Percentiles rank a stretch among this genome's conserved stretches.
These are phyloP conservation scores for Penicillium sp. DNA, from an alignment of 2,329 filamentous ascomycete genomes.

Conservation along the genomic window DNA sequence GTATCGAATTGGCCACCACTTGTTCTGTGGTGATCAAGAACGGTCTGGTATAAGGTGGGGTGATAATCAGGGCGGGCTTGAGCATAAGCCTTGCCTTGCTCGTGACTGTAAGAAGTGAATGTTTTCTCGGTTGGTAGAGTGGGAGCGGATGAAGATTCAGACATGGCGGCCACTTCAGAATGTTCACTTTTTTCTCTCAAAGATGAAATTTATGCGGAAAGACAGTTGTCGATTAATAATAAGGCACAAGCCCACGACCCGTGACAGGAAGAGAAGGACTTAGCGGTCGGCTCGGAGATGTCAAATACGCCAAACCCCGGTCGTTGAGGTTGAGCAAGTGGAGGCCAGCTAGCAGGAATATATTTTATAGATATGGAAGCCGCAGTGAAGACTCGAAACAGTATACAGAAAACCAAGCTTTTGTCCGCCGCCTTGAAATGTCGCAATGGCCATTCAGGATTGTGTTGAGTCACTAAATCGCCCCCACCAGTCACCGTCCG, in stretches of 20 bases:
- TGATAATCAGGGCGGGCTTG: conserved; percentile 57
- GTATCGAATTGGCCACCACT: conserved; percentile 51
- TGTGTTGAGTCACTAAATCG: no score
- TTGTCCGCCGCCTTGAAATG: no score
- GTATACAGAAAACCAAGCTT: no score
- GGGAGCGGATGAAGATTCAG: conserved; percentile 9
- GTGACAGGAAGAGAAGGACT: not conserved
- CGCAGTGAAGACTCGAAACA: no score
- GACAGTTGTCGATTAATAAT: no score
- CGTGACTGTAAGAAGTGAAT: conserved; percentile 22
- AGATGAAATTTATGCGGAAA: no score
- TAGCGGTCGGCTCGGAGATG: not conserved
- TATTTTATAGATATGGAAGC: no score
- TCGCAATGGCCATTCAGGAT: no score
- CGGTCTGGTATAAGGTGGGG: conserved; percentile 48
- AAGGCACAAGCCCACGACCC: no score
- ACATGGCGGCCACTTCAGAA: not conserved
- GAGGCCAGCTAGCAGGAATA: no score
- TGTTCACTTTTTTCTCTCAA: not conserved
- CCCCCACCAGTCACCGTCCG: no score
- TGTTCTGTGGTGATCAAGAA: conserved; percentile 53
- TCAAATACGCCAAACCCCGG: not conserved
- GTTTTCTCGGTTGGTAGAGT: conserved; percentile 19
- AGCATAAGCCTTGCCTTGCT: conserved; percentile 34
- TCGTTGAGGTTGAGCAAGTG: not conserved